Percentiles rank a stretch among this genome's conserved stretches.
Evolutionary conservation across 129 eudicot genomes (phyloP).

Genomic region (Deinandra increscens): DNA sequence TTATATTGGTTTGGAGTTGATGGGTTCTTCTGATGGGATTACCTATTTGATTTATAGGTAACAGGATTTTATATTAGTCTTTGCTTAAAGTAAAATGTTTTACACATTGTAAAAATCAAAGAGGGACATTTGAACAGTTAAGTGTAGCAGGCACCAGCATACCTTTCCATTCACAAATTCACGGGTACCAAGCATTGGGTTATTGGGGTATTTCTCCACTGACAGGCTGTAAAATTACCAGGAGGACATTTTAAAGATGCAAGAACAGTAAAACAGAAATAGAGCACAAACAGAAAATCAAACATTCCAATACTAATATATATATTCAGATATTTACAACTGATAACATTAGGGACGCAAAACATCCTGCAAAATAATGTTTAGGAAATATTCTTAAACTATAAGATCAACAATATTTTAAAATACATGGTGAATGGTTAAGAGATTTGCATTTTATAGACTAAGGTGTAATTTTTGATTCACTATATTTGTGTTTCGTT

Average conservation of each 20-base stretch:
- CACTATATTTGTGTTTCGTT: too few species aligned
- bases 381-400: not conserved
- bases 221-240: constrained; percentile 55
- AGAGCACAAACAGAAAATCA: not conserved
- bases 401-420: not conserved
- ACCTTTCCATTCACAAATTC: constrained; percentile 84
- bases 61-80: too few species aligned
- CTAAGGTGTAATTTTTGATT: too few species aligned
- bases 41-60: too few species aligned
- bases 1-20: too few species aligned
- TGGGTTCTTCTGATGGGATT: too few species aligned
- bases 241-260: not conserved
- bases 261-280: not conserved
- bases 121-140: not conserved
- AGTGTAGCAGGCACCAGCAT: constrained; percentile 11
- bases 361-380: not conserved
- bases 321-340: not conserved
- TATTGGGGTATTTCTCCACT: constrained; percentile 78
- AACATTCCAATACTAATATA: too few species aligned
- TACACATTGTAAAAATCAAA: too few species aligned
- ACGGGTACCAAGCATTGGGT: constrained; percentile 88
- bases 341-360: not conserved
- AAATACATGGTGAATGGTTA: not conserved
- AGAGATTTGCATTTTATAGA: not conserved
- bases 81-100: too few species aligned